phyloP scores from a whole-genome alignment of 129 eudicot species.

The Lactuca saligna region DNA sequence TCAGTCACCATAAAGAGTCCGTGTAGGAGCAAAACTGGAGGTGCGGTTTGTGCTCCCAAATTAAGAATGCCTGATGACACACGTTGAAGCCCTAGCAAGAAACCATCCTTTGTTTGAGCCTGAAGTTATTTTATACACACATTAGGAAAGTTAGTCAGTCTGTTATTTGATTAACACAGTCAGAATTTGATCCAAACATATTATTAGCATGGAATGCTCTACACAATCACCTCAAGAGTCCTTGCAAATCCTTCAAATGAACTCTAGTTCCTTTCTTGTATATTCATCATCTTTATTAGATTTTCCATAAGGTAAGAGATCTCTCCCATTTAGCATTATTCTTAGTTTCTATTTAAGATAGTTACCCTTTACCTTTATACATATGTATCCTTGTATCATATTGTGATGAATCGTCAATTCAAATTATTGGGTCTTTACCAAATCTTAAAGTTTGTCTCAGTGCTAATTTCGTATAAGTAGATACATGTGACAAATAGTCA shows the following conservation, averaged over 20 bases:
- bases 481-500: no score
- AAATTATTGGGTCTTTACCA: background rate
- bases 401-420: background rate
- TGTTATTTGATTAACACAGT: background rate
- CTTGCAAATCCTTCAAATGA: no score
- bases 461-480: no score
- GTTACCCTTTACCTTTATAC: background rate
- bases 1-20: slow-evolving; percentile 83
- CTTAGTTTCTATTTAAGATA: background rate
- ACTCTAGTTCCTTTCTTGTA: background rate
- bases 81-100: slow-evolving; percentile 82
- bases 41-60: slow-evolving; percentile 35
- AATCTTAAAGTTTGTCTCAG: background rate
- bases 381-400: background rate
- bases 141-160: background rate
- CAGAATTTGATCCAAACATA: background rate
- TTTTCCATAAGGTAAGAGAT: background rate
- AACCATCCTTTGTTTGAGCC: slow-evolving; percentile 83
- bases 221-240: no score
- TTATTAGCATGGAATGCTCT: background rate
- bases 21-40: slow-evolving; percentile 82
- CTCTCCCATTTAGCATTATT: background rate
- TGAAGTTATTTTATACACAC: slow-evolving; percentile 26
- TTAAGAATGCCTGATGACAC: slow-evolving; percentile 53
- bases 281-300: background rate